Evolutionary conservation across 305 asterid genomes (phyloP), one percentile per base, ranked within the genome.

Genomic region (Ilex paraguariensis): DNA sequence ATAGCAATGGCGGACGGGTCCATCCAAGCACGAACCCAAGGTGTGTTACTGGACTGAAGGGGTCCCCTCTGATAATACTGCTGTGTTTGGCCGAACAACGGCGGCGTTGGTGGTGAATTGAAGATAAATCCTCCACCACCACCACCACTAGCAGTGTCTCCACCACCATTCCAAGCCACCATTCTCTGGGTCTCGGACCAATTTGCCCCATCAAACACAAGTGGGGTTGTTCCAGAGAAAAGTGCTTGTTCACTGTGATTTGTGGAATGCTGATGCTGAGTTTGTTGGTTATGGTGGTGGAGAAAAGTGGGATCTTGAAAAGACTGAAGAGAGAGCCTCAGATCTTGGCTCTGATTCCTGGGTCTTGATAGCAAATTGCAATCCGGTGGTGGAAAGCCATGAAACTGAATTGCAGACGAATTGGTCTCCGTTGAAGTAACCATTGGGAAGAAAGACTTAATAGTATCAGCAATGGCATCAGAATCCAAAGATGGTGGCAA

Each of bases 21-120:
- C 77, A 87, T 79, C 97, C 94, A 90, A 76, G 98, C 97, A 80
- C 96, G 96, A 84, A 84, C 21, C 65, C 95, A 87, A 86, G 97
- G 84, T 76, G 96, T 69, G 82, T 74, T 81, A 90, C 86, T 92
- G 98, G 98, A 90, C 97, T 87, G 97, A 90, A 90, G 97, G 97
- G 97, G 90, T 90, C 97, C 95, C 98, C 98, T 84, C 95, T 90
- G 97, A 69, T 86, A 52, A 78, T 77, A 78, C 46, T 82, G 62
- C 73, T 90, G 95, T 71, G 69, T 93, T 54, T 84, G 94, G 76
- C 81, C 75, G 45, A 87, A 84, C 46, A 86, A 57, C 69, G 75
- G 91, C 82, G 74, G 79, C 60, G 75, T 73, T 40, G 87, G 79
- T 12, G 87, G 87, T 52, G 81, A 76, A 67, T 77, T 89, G 72